Evolutionary conservation across 1,284 basidiomycete genomes (phyloP).

Genomic region (Tetrapyrgos nigripes): DNA sequence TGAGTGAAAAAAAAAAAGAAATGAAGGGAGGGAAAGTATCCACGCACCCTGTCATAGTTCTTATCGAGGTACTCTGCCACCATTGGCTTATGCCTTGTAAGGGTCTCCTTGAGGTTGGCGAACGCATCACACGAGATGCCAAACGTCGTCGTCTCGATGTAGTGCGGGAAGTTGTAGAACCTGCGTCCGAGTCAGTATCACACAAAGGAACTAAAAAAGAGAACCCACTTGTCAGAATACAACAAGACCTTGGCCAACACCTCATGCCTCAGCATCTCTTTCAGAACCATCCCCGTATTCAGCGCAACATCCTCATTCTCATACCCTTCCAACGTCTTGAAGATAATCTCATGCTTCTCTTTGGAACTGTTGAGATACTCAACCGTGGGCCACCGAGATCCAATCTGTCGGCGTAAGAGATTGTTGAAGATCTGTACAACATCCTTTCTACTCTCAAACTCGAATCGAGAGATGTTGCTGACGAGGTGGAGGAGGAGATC

Average conservation of each 20-base stretch:
- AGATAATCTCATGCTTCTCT: constrained; percentile 89
- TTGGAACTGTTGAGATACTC: constrained; percentile 82
- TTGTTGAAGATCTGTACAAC: constrained; percentile 97
- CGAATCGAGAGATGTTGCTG: constrained; percentile 83
- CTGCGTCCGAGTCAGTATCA: constrained; percentile 46
- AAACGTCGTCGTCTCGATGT: constrained; percentile 98
- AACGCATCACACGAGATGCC: constrained; percentile 98
- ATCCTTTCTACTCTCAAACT: constrained; percentile 97
- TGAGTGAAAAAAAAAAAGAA: constrained; percentile 13
- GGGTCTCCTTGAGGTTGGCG: constrained; percentile 94
- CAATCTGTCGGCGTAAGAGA: constrained; percentile 94
- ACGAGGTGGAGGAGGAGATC: constrained; percentile 89
- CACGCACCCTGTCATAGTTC: constrained; percentile 90
- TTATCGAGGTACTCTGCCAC: constrained; percentile 95
- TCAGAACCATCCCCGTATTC: constrained; percentile 97
- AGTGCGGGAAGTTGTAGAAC: constrained; percentile 96
- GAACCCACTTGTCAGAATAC: constrained; percentile 88
- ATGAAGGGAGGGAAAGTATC: background rate
- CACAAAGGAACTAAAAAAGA: background rate
- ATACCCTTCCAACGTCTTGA: constrained; percentile 89
- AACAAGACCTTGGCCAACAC: constrained; percentile 89
- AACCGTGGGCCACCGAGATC: constrained; percentile 91
- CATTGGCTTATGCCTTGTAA: constrained; percentile 97
- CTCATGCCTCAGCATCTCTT: constrained; percentile 97
- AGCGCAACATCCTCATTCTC: constrained; percentile 94